Evolutionary conservation across 2,329 filamentous ascomycete genomes (phyloP).

Genomic region (Dothidotthia symphoricarpi): DNA sequence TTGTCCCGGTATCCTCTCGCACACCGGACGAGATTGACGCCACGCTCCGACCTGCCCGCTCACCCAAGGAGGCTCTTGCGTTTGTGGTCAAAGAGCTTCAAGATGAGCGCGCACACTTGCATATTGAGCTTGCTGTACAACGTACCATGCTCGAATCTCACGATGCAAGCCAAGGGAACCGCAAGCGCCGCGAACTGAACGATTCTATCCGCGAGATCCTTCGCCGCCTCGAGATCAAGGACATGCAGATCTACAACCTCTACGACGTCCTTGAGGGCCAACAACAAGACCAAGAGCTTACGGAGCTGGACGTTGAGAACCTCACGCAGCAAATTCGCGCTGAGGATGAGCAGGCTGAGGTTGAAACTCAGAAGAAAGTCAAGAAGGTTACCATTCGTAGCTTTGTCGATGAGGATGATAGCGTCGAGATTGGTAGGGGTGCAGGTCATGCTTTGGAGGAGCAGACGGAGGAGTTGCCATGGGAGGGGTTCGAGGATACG

Average conservation of each 20-base stretch:
- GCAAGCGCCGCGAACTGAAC: slow-evolving; percentile 61
- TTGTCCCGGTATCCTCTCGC: slow-evolving; percentile 52
- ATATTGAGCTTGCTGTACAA: slow-evolving; percentile 63
- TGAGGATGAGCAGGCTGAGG: slow-evolving; percentile 37
- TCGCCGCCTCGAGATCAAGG: slow-evolving; percentile 67
- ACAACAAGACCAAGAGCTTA: slow-evolving; percentile 55
- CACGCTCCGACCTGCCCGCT: slow-evolving; percentile 61
- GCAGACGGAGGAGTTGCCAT: slow-evolving; percentile 40
- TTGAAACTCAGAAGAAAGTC: slow-evolving; percentile 29
- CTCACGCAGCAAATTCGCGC: slow-evolving; percentile 44
- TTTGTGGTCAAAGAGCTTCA: slow-evolving; percentile 79
- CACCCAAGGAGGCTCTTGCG: slow-evolving; percentile 70
- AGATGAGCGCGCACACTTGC: slow-evolving; percentile 76
- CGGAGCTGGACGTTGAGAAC: slow-evolving; percentile 44
- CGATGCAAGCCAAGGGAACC: slow-evolving; percentile 60
- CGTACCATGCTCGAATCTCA: slow-evolving; percentile 61
- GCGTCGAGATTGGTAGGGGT: slow-evolving; percentile 18
- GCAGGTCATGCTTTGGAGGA: slow-evolving; percentile 10
- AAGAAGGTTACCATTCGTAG: slow-evolving; percentile 42
- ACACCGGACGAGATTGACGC: slow-evolving; percentile 56
- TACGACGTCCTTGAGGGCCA: slow-evolving; percentile 83
- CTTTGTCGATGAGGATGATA: slow-evolving; percentile 32
- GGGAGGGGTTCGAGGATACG: slow-evolving; percentile 40
- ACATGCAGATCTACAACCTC: slow-evolving; percentile 76
- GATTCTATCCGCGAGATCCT: slow-evolving; percentile 62